Evolutionary conservation across 139 green algal genomes (phyloP), one percentile per base, ranked within the genome.

Genomic region (Desmodesmus armatus): DNA sequence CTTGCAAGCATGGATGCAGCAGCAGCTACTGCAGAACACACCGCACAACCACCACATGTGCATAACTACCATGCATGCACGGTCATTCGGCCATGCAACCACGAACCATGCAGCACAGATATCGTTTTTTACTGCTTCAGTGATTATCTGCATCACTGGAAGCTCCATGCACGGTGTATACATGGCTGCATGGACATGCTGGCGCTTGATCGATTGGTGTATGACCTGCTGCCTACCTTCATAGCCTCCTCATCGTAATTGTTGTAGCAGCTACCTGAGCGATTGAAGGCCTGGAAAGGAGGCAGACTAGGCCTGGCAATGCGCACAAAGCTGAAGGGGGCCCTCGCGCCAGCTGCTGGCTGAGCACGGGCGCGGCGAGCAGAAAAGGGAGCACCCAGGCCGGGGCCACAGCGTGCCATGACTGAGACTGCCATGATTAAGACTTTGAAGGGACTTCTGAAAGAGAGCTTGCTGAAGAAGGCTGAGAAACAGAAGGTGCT

Each of bases 141-240:
- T n/a, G n/a, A n/a, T n/a, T n/a, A n/a, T n/a, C n/a, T n/a, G n/a
- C n/a, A n/a, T n/a, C n/a, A n/a, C 27, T 65, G 17, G 17, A 65
- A 31, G 55, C 13, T 72, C 9, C 40, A 7, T 43, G 5, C 40
- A 40, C 19, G 13, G n/a, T n/a, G n/a, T 62, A 84, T 75, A 62
- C 60, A 75, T 74, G 31, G 60, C 63, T 84, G 60, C 41, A 84
- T 76, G 17, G 0, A 71, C 23, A 39, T 23, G 13, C 19, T 31
- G 27, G 17, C 55, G 21, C 21, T 31, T n/a, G 37, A 49, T 31
- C 37, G n/a, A 37, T n/a, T n/a, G n/a, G n/a, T n/a, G n/a, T n/a
- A 15, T 17, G 17, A 51, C 21, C 67, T 33, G 2, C 35, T 35
- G 71, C 76, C 58, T 17, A 82, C 76, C 76, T 31, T 43, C 55